Evolutionary conservation across 192 early-diverging fungal genomes (phyloP), one percentile per base, ranked within the genome.

Genomic region (Dissophora globulifera): DNA sequence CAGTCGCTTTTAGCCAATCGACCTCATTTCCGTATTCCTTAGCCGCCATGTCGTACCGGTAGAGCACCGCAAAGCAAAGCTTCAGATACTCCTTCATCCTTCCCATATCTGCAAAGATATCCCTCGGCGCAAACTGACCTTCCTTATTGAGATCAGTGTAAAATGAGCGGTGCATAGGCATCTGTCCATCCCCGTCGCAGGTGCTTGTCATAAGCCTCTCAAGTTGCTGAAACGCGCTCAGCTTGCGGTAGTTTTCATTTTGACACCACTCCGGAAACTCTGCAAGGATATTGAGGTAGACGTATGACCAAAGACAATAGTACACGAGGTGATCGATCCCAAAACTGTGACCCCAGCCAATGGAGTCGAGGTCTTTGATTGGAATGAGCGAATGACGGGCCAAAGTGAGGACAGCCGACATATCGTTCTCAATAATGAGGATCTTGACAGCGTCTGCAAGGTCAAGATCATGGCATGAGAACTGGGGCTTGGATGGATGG

Each of bases 21-120:
- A n/a, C n/a, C n/a, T n/a, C n/a, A n/a, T n/a, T 20, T 3, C 46
- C 58, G 29, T 47, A 60, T 35, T 60, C 58, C 22, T 26, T 60
- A 23, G 58, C 58, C 58, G 49, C 11, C 58, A 60, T 49, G 46
- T 60, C 58, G 20, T 31, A 29, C 41, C 58, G 26, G 23, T 60
- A 60, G 23, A 60, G 19, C 30, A 49, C 47, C 19, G 45, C 58
- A 27, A 60, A 49, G 16, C 58, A 60, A 20, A n/a, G 22, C 31
- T 60, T 60, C 20, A 60, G 30, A n/a, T 60, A 60, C n/a, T 60
- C 30, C 31, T 60, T 60, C 12, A 60, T 27, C 22, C 29, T 32
- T 12, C 19, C 32, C n/a, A 60, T 29, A 16, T 49, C 58, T 17
- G 19, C 45, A 60, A 60, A 60, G 6, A 60, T 33, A 25, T 60